Percentiles rank a stretch among this genome's conserved stretches.
These are phyloP conservation scores for Coniochaeta hoffmannii DNA, from an alignment of 2,329 filamentous ascomycete genomes.

Conservation along the genomic window DNA sequence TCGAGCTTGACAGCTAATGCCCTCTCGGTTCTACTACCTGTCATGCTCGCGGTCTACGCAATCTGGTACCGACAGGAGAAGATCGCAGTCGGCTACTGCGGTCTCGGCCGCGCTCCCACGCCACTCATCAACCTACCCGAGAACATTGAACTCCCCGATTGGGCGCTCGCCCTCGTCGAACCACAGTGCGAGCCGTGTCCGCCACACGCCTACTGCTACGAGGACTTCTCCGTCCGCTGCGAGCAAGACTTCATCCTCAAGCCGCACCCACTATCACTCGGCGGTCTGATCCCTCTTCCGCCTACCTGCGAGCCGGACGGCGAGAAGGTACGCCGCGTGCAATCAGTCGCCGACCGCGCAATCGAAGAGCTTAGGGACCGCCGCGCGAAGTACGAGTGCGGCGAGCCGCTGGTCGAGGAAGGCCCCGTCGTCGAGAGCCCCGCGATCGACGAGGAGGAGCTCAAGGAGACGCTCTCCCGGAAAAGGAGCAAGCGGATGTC, in stretches of 20 bases:
- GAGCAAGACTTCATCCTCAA: constrained; percentile 82
- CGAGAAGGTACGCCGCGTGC: constrained; percentile 80
- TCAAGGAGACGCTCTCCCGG: constrained; percentile 69
- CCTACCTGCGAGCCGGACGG: constrained; percentile 94
- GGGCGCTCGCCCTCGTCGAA: constrained; percentile 49
- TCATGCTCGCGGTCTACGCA: constrained; percentile 64
- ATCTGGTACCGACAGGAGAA: constrained; percentile 92
- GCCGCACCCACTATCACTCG: constrained; percentile 74
- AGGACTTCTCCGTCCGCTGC: constrained; percentile 69
- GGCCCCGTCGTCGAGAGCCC: constrained; percentile 53
- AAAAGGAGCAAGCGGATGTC: constrained; percentile 78
- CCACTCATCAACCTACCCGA: constrained; percentile 34
- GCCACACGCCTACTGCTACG: constrained; percentile 80
- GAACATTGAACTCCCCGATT: constrained; percentile 33
- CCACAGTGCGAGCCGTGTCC: constrained; percentile 89
- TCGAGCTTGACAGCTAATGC: constrained; percentile 51
- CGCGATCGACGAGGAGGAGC: constrained; percentile 56
- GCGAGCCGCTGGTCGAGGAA: constrained; percentile 57
- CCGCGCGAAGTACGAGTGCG: constrained; percentile 85
- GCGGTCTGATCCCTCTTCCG: constrained; percentile 73
- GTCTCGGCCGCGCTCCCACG: constrained; percentile 60
- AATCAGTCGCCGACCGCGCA: constrained; percentile 79
- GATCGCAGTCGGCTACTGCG: constrained; percentile 91
- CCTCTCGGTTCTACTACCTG: constrained; percentile 62
- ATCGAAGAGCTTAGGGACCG: constrained; percentile 80